Evolutionary conservation across 352 stramenopile species (phyloP).

Genomic region (Globisporangium barbulae): DNA sequence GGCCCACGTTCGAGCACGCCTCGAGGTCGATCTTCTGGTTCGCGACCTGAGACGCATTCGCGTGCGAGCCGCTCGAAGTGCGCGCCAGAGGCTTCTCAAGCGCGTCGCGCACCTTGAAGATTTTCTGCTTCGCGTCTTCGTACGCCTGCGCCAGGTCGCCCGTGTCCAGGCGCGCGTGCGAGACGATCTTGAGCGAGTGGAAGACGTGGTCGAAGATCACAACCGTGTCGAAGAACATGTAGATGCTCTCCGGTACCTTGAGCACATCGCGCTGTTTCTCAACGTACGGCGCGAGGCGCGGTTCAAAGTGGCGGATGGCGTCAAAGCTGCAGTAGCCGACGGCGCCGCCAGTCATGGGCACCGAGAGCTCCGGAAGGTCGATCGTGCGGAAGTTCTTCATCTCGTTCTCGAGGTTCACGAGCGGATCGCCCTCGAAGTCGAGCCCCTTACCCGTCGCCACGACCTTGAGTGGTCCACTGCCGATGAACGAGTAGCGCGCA

Average conservation of each 20-base stretch:
- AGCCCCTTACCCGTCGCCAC: conserved; percentile 61
- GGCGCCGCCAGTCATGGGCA: conserved; percentile 85
- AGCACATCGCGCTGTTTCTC: conserved; percentile 76
- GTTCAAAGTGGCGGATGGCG: conserved; percentile 87
- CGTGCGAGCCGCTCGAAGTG: conserved; percentile 52
- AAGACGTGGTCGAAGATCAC: conserved; percentile 90
- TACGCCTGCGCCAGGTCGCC: conserved; percentile 63
- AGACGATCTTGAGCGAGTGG: conserved; percentile 89
- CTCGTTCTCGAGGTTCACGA: conserved; percentile 74
- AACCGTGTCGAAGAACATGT: conserved; percentile 90
- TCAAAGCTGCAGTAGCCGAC: conserved; percentile 90
- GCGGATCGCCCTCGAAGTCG: conserved; percentile 61
- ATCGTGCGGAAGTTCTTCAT: conserved; percentile 74
- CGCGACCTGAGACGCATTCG: conserved; percentile 27
- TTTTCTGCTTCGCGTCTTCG: conserved; percentile 68
- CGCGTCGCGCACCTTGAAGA: conserved; percentile 54
- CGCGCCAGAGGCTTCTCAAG: conserved; percentile 62
- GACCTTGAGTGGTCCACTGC: conserved; percentile 76
- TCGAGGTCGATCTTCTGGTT: conserved; percentile 64
- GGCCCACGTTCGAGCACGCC: conserved; percentile 75
- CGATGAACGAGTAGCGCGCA: conserved; percentile 89
- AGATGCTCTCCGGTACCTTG: conserved; percentile 84
- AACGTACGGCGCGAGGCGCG: conserved; percentile 74
- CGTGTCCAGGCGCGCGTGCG: conserved; percentile 73
- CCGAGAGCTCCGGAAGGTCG: conserved; percentile 60